A percentile compares a stretch with the other conserved stretches of the same genome.
Evolutionary conservation across 2,329 filamentous ascomycete genomes (phyloP).

Genomic region (Fusarium setosum): DNA sequence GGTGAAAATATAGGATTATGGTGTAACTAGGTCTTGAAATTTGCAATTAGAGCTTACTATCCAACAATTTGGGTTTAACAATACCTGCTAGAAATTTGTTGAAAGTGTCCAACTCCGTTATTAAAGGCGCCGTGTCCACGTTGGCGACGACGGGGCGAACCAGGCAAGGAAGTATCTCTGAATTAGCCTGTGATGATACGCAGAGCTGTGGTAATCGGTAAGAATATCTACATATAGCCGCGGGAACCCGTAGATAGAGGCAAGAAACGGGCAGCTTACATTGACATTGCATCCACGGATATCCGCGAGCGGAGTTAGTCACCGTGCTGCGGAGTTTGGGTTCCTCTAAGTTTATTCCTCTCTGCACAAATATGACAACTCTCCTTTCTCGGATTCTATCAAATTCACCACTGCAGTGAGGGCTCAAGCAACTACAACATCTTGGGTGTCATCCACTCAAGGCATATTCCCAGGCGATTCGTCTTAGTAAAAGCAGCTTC

Average conservation of each 20-base stretch:
- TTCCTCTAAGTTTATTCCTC: background rate
- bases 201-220: too few relatives aligned
- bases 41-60: slow-evolving; percentile 13
- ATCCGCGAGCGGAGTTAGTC: slow-evolving; percentile 30
- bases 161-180: too few relatives aligned
- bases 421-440: background rate
- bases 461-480: background rate
- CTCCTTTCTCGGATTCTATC: background rate
- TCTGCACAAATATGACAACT: background rate
- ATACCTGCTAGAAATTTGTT: too few relatives aligned
- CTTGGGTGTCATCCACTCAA: background rate
- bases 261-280: background rate
- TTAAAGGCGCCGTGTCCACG: too few relatives aligned
- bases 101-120: too few relatives aligned
- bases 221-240: too few relatives aligned
- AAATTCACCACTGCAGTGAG: background rate
- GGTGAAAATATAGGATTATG: slow-evolving; percentile 14
- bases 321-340: slow-evolving; percentile 26
- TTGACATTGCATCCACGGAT: background rate
- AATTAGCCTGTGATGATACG: too few relatives aligned
- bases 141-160: too few relatives aligned
- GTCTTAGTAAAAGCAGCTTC: background rate
- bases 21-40: slow-evolving; percentile 6
- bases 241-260: background rate
- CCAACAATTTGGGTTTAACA: slow-evolving; percentile 2